Evolutionary conservation across 805 yeast genomes (phyloP).

Genomic region (Yarrowia keelungensis): DNA sequence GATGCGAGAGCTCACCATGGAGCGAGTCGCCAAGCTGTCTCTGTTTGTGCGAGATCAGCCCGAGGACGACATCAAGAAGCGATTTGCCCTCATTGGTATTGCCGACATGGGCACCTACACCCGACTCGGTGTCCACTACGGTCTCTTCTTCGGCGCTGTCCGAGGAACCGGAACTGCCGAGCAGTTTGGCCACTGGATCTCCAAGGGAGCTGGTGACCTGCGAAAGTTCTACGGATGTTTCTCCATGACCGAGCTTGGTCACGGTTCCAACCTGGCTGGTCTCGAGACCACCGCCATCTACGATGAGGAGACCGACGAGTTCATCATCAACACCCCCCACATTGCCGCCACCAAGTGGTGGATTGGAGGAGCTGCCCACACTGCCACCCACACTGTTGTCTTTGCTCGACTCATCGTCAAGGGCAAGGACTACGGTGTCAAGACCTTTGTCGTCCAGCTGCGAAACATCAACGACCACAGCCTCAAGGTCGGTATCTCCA

Average conservation of each 20-base stretch:
- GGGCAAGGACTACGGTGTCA: slow-evolving; percentile 89
- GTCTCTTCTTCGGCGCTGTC: slow-evolving; percentile 79
- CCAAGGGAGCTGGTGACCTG: slow-evolving; percentile 56
- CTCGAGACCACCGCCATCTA: slow-evolving; percentile 91
- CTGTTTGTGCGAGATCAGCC: slow-evolving; percentile 43
- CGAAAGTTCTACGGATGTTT: slow-evolving; percentile 74
- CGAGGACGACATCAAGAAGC: slow-evolving; percentile 46
- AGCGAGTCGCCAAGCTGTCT: slow-evolving; percentile 48
- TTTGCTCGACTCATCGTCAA: slow-evolving; percentile 83
- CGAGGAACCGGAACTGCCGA: slow-evolving; percentile 87
- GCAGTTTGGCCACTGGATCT: slow-evolving; percentile 85
- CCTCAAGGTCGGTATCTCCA: slow-evolving; percentile 75
- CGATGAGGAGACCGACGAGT: slow-evolving; percentile 67
- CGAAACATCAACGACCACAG: slow-evolving; percentile 73
- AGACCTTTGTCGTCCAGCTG: slow-evolving; percentile 88
- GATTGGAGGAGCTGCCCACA: slow-evolving; percentile 98
- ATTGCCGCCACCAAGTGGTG: slow-evolving; percentile 97
- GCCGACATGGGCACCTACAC: slow-evolving; percentile 81
- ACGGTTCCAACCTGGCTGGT: slow-evolving; percentile 93
- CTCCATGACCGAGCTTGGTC: slow-evolving; percentile 92
- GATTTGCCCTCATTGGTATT: slow-evolving; percentile 47
- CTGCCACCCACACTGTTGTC: slow-evolving; percentile 85
- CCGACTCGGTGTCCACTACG: slow-evolving; percentile 86
- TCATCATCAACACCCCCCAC: slow-evolving; percentile 84
- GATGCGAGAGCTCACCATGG: slow-evolving; percentile 52